Conservation (phyloP, 2,329 filamentous ascomycete genomes). For the Aspergillus quadrilineatus region DNA sequence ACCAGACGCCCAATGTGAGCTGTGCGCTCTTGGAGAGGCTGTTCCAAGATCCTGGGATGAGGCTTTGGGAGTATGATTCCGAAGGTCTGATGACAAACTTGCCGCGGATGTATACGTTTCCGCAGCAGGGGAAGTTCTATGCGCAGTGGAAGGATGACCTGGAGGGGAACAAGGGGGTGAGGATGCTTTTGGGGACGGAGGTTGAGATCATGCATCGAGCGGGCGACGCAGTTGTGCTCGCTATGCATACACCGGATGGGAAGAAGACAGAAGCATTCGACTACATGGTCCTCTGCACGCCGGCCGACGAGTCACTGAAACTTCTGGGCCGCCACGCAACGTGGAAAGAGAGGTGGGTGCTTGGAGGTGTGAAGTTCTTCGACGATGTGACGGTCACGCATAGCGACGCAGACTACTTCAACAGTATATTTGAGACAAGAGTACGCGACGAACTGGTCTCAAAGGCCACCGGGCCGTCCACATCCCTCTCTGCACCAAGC, state of each 20-base stretch:
- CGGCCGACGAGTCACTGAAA: constrained; percentile 55
- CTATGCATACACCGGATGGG: not conserved
- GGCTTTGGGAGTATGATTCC: constrained; percentile 59
- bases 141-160: constrained; percentile 56
- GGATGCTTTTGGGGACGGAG: constrained; percentile 46
- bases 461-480: not conserved
- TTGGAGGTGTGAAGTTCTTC: constrained; percentile 67
- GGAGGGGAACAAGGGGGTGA: constrained; percentile 51
- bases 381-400: constrained; percentile 64
- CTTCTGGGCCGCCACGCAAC: constrained; percentile 53
- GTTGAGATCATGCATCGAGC: constrained; percentile 49
- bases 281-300: constrained; percentile 59
- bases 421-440: constrained; percentile 56
- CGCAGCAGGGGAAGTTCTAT: constrained; percentile 59
- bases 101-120: constrained; percentile 61
- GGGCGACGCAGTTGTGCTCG: constrained; percentile 51
- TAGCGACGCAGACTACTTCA: constrained; percentile 58
- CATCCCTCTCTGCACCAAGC: constrained; percentile 23
- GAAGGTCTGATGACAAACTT: constrained; percentile 56
- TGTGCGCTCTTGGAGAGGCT: constrained; percentile 64
- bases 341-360: constrained; percentile 64
- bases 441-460: constrained; percentile 48
- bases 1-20: constrained; percentile 70
- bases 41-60: constrained; percentile 59
- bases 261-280: constrained; percentile 46